Conservation (phyloP, 1,139 yeast species). For the Kazachstania sp. region DNA sequence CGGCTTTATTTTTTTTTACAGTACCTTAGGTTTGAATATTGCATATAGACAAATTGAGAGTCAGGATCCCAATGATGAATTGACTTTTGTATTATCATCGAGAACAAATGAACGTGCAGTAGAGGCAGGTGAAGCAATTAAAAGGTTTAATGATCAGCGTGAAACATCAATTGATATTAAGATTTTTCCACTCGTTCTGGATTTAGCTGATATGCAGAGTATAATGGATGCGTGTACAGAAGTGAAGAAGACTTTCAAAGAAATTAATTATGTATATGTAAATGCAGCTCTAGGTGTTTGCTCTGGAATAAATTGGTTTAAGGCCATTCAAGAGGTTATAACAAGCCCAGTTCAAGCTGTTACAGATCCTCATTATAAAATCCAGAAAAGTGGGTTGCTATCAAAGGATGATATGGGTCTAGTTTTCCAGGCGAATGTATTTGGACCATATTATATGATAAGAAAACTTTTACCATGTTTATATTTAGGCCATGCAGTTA, state of each 20-base stretch:
- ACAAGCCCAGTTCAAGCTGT: conserved; percentile 66
- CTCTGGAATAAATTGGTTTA: conserved; percentile 76
- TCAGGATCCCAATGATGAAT: conserved; percentile 42
- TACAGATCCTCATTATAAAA: conserved; percentile 75
- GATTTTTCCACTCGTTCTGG: conserved; percentile 77
- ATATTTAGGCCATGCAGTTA: conserved; percentile 47
- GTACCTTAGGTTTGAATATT: conserved; percentile 77
- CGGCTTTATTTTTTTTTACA: conserved; percentile 19
- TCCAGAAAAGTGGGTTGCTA: conserved; percentile 65
- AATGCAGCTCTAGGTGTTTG: conserved; percentile 88
- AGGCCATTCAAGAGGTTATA: conserved; percentile 59
- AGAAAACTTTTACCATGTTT: conserved; percentile 51
- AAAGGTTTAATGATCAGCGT: conserved; percentile 38
- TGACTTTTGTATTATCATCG: conserved; percentile 80
- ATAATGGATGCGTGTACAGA: conserved; percentile 68
- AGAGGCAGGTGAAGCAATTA: conserved; percentile 56
- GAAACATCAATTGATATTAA: conserved; percentile 51
- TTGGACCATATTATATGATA: conserved; percentile 82
- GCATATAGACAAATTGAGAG: conserved; percentile 70
- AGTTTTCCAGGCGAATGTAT: conserved; percentile 88
- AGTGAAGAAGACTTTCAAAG: conserved; percentile 49
- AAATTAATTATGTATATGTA: conserved; percentile 68
- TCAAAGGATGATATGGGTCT: conserved; percentile 68
- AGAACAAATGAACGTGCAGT: conserved; percentile 76
- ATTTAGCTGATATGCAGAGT: conserved; percentile 85